Evolutionary conservation across 768 basidiomycete genomes (phyloP), one percentile per base, ranked within the genome.

Genomic region (Tulasnella sp.): DNA sequence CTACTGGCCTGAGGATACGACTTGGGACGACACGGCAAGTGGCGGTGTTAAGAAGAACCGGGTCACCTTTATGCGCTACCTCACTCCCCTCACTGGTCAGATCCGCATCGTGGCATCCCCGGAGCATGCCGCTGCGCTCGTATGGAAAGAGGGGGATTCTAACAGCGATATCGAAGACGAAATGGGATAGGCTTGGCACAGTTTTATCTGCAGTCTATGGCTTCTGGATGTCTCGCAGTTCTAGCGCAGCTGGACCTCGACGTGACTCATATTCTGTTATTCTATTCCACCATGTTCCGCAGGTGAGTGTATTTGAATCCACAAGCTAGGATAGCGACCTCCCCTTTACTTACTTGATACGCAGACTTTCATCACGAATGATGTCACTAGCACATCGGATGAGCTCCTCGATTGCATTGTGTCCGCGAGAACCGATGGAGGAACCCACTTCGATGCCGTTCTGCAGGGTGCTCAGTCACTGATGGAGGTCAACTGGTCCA

Each of bases 1-100:
- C 4, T 83, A 80, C 58, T 84, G 83, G 83, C 82, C 82, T 0
- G 80, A 84, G 26, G 48, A 60, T 3, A 17, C 32, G 8, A 58
- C 56, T 8, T 84, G 82, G 82, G 66, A 77, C 32, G 80, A 82
- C 65, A 68, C 71, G 13, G 75, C 79, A 2, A 30, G 19, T 15
- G 54, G 54, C 0, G 43, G 23, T n/a, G 74, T 79, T 50, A 65
- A 72, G 27, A 74, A 76, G 2, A 84, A 82, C 68, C 73, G 82
- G 4, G 71, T 78, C 2, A 80, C 81, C 0, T 84, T 84, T 63
- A 82, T 84, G 80, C 70, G 82, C 50, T 84, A 84, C 63, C 75
- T 84, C 15, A 80, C 75, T 1, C 80, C 80, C 68, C 73, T 83
- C 41, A 70, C 77, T 11, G 81, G 83, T 62, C 83, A 84, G 66